Percentiles rank a stretch among this genome's conserved stretches.
Conservation (phyloP, 208 protist species). For the Trypanosoma lewisi region DNA sequence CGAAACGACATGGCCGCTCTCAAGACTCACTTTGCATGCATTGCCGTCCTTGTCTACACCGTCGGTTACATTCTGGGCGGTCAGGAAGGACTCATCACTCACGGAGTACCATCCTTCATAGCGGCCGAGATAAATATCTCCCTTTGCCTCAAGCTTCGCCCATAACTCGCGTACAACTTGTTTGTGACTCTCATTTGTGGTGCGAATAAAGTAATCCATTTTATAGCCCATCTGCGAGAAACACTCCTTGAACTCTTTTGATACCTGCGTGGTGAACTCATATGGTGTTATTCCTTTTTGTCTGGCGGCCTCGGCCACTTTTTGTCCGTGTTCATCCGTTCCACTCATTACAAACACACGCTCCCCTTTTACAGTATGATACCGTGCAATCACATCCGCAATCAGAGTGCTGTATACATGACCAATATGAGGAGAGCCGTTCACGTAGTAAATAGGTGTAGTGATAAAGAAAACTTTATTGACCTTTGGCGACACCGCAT, state of each 20-base stretch:
- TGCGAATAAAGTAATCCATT: constrained; percentile 96
- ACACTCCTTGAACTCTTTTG: constrained; percentile 87
- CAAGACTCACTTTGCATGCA: constrained; percentile 89
- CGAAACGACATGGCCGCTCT: constrained; percentile 91
- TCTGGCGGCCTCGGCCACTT: constrained; percentile 93
- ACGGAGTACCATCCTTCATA: constrained; percentile 99
- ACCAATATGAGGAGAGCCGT: constrained; percentile 90
- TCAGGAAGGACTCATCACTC: constrained; percentile 97
- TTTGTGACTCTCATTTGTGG: constrained; percentile 91
- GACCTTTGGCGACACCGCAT: constrained; percentile 57
- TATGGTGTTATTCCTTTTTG: constrained; percentile 68
- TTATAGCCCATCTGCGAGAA: constrained; percentile 89
- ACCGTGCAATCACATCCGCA: constrained; percentile 86
- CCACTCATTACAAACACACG: constrained; percentile 94
- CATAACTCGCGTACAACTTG: constrained; percentile 84
- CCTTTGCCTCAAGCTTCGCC: constrained; percentile 84
- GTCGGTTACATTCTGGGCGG: constrained; percentile 74
- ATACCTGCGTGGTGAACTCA: constrained; percentile 90
- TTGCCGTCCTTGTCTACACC: constrained; percentile 89
- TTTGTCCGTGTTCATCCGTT: constrained; percentile 99
- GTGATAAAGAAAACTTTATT: constrained; percentile 85
- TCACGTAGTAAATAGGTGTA: constrained; percentile 93
- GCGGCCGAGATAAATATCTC: constrained; percentile 96
- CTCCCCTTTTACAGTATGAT: constrained; percentile 84
- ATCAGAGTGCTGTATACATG: constrained; percentile 91